Evolutionary conservation across 495 filamentous ascomycete species (phyloP).

Genomic region (Penicillium manginii): DNA sequence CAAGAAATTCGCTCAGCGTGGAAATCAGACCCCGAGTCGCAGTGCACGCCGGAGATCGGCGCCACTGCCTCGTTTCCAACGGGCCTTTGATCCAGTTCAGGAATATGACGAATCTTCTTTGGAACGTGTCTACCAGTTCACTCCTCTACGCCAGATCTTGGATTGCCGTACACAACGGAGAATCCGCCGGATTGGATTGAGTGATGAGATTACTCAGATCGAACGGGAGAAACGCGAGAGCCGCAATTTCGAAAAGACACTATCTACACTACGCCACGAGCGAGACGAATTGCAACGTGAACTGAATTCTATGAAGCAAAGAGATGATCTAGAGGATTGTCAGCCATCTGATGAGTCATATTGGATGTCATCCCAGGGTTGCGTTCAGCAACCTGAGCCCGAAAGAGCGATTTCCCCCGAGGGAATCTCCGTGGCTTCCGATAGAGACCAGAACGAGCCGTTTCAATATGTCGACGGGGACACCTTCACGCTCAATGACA

Average conservation of each 20-base stretch:
- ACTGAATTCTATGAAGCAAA: conserved; percentile 46
- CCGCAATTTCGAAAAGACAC: conserved; percentile 50
- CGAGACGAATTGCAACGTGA: conserved; percentile 55
- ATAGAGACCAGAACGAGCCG: conserved; percentile 6
- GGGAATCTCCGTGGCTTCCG: conserved; percentile 20
- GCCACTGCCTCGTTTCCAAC: conserved; percentile 30
- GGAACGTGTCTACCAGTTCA: conserved; percentile 59
- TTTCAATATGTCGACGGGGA: conserved; percentile 16
- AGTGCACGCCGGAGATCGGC: conserved; percentile 43
- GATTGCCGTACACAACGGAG: conserved; percentile 73
- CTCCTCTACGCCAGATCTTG: conserved; percentile 69
- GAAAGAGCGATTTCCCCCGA: conserved; percentile 25
- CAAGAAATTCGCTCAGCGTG: conserved; percentile 11
- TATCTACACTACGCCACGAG: conserved; percentile 44
- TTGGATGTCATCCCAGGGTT: conserved; percentile 29
- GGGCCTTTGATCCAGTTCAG: conserved; percentile 33
- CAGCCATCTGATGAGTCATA: conserved; percentile 25
- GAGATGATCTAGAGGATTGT: conserved; percentile 31
- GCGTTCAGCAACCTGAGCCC: conserved; percentile 24
- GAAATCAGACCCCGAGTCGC: conserved; percentile 44
- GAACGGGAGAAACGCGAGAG: conserved; percentile 54
- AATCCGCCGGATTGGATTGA: conserved; percentile 70
- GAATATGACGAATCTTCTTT: conserved; percentile 28
- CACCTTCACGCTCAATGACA: conserved; percentile 40
- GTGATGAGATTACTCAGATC: conserved; percentile 74